Base-by-base conservation (phyloP, 805 yeast species). In the Spathaspora passalidarum region DNA sequence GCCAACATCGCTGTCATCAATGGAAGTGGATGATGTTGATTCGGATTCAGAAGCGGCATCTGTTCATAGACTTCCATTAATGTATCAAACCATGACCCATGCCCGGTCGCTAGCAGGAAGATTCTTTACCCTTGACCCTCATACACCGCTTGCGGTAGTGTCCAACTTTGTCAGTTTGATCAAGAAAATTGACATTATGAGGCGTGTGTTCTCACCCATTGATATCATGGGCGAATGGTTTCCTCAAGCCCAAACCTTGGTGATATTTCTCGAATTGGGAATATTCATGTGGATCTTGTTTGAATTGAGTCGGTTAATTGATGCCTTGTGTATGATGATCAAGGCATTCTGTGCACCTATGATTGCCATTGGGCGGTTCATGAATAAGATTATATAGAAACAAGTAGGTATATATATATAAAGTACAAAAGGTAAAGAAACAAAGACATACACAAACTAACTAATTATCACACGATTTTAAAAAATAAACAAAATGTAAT, bases 291-390 rank as follows among this genome's bases (percentile, higher is more conserved):
- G 76, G 76, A 57, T 70, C 2, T 52, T 72, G 20, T 72, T 69
- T 49, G 75, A 69, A 56, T 59, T 69, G 46, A 68, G 73, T 46
- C 56, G 68, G 23, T 57, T 72, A 42, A 60, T 72, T 11, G 75
- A 71, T 52, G 76, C 76, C 1, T 49, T 72, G 20, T 71, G 76
- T 51, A 68, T 68, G 72, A 69, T 69, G 60, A 66, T 72, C 19
- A 67, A 67, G 49, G 75, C 76, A 1, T 57, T 72, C 7, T 72
- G 76, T 60, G 74, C 75, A 8, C 76, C 76, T 7, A 69, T 72
- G 70, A 70, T 72, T 17, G 76, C 76, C 10, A 56, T 72, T 53
- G 76, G 76, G 3, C 50, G 66, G 45, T 62, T 72, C 47, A 66
- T 72, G 75, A 72, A 71, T 53, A 57, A 72, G 43, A 63, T 72